Percentiles rank a stretch among this genome's conserved stretches.
Conservation (phyloP, 2,329 filamentous ascomycete genomes). For the Endoconidiophora laricicola region DNA sequence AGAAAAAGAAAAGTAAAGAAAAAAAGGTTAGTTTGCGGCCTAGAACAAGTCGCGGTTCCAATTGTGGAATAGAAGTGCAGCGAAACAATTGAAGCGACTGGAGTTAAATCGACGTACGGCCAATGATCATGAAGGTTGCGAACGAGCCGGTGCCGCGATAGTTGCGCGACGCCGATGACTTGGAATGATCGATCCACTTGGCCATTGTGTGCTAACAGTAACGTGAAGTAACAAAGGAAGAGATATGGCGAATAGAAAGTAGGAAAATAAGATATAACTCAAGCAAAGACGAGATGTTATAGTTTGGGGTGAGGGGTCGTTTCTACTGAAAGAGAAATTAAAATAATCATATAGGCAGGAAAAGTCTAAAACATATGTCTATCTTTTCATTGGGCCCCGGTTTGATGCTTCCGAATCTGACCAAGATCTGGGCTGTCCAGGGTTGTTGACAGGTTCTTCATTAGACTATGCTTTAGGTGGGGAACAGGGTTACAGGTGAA, state of each 20-base stretch:
- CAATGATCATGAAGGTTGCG: constrained; percentile 91
- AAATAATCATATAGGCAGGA: too few species aligned
- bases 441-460: too few species aligned
- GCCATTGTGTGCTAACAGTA: constrained; percentile 8
- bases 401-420: too few species aligned
- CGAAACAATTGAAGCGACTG: background rate
- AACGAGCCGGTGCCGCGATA: constrained; percentile 55
- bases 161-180: constrained; percentile 39
- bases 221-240: background rate
- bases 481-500: too few species aligned
- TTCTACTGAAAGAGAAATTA: too few species aligned
- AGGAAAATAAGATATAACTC: background rate
- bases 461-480: too few species aligned
- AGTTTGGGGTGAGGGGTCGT: too few species aligned
- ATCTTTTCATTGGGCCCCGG: too few species aligned
- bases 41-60: too few species aligned
- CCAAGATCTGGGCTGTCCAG: too few species aligned
- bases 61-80: constrained; percentile 1
- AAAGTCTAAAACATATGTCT: too few species aligned
- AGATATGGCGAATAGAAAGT: background rate
- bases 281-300: background rate
- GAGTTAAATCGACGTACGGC: constrained; percentile 38
- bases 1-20: background rate
- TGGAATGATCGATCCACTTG: constrained; percentile 35
- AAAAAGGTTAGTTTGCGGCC: constrained; percentile 10